Evolutionary conservation across 768 basidiomycete species (phyloP), one percentile per base, ranked within the genome.

Genomic region (Mycena rosella): DNA sequence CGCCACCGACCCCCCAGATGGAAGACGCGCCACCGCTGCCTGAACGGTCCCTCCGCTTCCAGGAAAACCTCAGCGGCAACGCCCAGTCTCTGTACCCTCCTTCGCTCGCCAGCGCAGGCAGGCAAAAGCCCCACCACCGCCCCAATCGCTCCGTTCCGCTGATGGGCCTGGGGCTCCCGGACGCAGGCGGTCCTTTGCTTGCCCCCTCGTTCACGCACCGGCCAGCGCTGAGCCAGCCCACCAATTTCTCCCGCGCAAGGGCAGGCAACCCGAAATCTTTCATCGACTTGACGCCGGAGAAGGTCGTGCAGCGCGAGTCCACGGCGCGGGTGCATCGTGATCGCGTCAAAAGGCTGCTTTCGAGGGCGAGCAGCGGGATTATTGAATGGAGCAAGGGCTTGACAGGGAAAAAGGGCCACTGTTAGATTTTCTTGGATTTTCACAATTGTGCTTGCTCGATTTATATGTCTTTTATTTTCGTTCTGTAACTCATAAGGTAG

Each of bases 221-320:
- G 18, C n/a, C 63, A 34, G 54, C 66, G 24, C 53, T 29, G 18
- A 64, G 70, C 51, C 69, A 70, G 55, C 64, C 69, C 9, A 40
- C 44, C 54, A 57, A 65, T 42, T 26, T 38, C 10, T 44, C 36
- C 26, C 32, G 63, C 26, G 20, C 26, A 5, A 13, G n/a, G 15
- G 44, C 26, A 20, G n/a, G 3, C 45, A 51, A 69, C 36, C 69
- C 65, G 38, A 58, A 63, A 20, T 71, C 70, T 9, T 71, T 71
- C 59, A 71, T 71, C 59, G 70, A 71, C 59, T 59, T 71, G 53
- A 64, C 55, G 34, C 70, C 70, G 9, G 70, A 71, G 40, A 63
- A 65, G 47, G 8, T 14, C 30, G 52, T 40, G 34, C 56, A 63
- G 20, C 60, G 61, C 53, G 66, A 44, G 36, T 60, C 62, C 53